These are phyloP conservation scores for Meripilus lineatus DNA, from an alignment of 1,284 basidiomycete species.

Conservation along the genomic window DNA sequence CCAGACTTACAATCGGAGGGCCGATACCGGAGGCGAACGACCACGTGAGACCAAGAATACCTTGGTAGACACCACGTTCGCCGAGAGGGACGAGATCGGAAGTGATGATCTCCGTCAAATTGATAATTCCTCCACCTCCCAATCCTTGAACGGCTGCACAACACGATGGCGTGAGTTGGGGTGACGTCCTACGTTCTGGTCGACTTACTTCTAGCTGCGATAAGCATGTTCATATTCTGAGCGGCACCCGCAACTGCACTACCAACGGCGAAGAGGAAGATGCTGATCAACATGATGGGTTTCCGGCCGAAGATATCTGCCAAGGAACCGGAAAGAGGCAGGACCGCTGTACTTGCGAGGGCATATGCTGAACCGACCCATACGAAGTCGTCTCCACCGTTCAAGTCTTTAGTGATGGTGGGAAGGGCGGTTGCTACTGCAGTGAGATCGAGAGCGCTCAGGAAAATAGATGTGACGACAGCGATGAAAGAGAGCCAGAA, in stretches of 20 bases:
- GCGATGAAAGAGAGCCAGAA: slow-evolving; percentile 23
- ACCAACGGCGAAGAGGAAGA: slow-evolving; percentile 16
- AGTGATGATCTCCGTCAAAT: slow-evolving; percentile 30
- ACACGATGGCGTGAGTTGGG: not conserved
- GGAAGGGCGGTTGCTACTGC: slow-evolving; percentile 23
- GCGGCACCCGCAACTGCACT: slow-evolving; percentile 14
- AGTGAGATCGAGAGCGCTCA: slow-evolving; percentile 22
- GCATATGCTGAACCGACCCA: slow-evolving; percentile 13
- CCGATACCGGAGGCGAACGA: slow-evolving; percentile 31
- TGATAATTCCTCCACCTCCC: slow-evolving; percentile 34
- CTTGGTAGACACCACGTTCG: slow-evolving; percentile 34
- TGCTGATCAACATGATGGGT: slow-evolving; percentile 19
- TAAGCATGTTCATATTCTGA: slow-evolving; percentile 17
- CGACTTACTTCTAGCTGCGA: slow-evolving; percentile 13
- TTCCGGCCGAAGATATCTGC: slow-evolving; percentile 23
- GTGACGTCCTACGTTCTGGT: too few species aligned
- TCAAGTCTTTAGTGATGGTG: slow-evolving; percentile 21
- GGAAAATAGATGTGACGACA: slow-evolving; percentile 17
- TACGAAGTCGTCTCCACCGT: slow-evolving; percentile 21
- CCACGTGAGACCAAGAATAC: slow-evolving; percentile 31
- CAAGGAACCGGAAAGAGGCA: slow-evolving; percentile 21
- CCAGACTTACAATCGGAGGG: slow-evolving; percentile 27
- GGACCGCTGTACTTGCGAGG: slow-evolving; percentile 21
- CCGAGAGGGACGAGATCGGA: slow-evolving; percentile 34
- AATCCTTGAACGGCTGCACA: slow-evolving; percentile 32